These are phyloP conservation scores for Fusarium foetens DNA, from an alignment of 2,329 filamentous ascomycete genomes.

Conservation along the genomic window DNA sequence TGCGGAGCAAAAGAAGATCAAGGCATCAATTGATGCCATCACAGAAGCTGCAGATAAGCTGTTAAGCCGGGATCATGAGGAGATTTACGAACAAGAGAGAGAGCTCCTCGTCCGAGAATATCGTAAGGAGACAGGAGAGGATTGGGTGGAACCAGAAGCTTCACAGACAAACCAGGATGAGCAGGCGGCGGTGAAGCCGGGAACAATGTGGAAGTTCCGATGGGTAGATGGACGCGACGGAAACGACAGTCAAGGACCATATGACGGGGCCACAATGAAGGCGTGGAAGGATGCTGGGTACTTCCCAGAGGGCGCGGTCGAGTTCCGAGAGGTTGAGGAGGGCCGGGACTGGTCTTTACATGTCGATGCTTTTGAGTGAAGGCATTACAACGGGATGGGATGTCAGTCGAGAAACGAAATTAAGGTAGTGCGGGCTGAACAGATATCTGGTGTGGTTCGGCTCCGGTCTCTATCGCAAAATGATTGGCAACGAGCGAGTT, in stretches of 20 bases:
- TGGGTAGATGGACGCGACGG: slow-evolving; percentile 91
- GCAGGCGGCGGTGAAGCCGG: slow-evolving; percentile 32
- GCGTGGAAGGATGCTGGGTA: slow-evolving; percentile 94
- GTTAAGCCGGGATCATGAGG: slow-evolving; percentile 81
- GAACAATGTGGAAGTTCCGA: slow-evolving; percentile 80
- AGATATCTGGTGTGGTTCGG: slow-evolving; percentile 19
- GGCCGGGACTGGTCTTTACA: slow-evolving; percentile 63
- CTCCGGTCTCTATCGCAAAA: slow-evolving; percentile 21
- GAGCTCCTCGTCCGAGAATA: slow-evolving; percentile 87
- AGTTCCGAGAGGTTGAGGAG: slow-evolving; percentile 72
- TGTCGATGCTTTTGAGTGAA: slow-evolving; percentile 62
- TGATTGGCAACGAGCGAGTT: slow-evolving; percentile 11
- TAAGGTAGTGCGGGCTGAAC: slow-evolving; percentile 24
- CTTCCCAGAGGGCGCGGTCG: slow-evolving; percentile 80
- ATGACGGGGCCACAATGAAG: slow-evolving; percentile 84
- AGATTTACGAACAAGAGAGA: slow-evolving; percentile 92
- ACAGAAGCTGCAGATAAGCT: slow-evolving; percentile 92
- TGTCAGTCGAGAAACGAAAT: slow-evolving; percentile 19
- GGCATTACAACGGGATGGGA: slow-evolving; percentile 18
- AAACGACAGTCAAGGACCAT: slow-evolving; percentile 84
- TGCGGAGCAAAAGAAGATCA: slow-evolving; percentile 74
- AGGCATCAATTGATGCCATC: slow-evolving; percentile 79
- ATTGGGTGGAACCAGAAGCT: slow-evolving; percentile 71
- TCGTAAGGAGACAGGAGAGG: slow-evolving; percentile 84
- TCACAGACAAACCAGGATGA: slow-evolving; percentile 45